Conservation (phyloP, 2,329 filamentous ascomycete species). For the Aureobasidium sp. region DNA sequence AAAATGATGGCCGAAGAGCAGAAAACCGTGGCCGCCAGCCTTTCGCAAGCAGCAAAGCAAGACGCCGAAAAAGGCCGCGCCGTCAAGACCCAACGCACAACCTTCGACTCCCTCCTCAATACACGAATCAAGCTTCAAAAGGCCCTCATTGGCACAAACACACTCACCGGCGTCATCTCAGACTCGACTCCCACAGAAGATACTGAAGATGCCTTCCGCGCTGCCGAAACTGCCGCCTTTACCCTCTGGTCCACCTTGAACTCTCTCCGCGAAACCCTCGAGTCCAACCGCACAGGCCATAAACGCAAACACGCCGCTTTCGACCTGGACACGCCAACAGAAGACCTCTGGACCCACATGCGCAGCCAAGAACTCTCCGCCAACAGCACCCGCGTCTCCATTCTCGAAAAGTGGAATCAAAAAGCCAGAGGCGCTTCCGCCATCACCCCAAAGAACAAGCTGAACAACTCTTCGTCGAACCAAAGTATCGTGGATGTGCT, state of each 20-base stretch:
- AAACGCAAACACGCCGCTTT: conserved; percentile 51
- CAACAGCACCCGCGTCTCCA: conserved; percentile 55
- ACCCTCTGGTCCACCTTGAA: conserved; percentile 78
- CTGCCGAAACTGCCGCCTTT: conserved; percentile 77
- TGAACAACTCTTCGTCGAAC: conserved; percentile 50
- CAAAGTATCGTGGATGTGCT: conserved; percentile 61
- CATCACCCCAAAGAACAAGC: conserved; percentile 49
- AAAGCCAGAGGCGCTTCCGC: conserved; percentile 61
- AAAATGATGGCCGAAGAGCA: conserved; percentile 62
- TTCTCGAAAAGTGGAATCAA: conserved; percentile 82
- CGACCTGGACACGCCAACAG: conserved; percentile 49
- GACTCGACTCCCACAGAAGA: conserved; percentile 28
- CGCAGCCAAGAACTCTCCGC: conserved; percentile 54
- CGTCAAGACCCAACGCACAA: conserved; percentile 74
- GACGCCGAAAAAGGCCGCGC: conserved; percentile 81
- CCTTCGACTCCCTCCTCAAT: conserved; percentile 83
- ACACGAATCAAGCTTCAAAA: conserved; percentile 90
- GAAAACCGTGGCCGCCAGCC: conserved; percentile 55
- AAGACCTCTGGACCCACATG: conserved; percentile 66
- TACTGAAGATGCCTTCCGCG: conserved; percentile 48
- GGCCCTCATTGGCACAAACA: conserved; percentile 73
- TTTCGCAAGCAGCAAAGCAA: conserved; percentile 59
- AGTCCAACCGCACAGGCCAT: conserved; percentile 43
- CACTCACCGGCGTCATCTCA: conserved; percentile 42
- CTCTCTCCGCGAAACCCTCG: conserved; percentile 55